These are phyloP conservation scores for Botrytis medusae DNA, from an alignment of 2,329 filamentous ascomycete genomes.

Conservation along the genomic window DNA sequence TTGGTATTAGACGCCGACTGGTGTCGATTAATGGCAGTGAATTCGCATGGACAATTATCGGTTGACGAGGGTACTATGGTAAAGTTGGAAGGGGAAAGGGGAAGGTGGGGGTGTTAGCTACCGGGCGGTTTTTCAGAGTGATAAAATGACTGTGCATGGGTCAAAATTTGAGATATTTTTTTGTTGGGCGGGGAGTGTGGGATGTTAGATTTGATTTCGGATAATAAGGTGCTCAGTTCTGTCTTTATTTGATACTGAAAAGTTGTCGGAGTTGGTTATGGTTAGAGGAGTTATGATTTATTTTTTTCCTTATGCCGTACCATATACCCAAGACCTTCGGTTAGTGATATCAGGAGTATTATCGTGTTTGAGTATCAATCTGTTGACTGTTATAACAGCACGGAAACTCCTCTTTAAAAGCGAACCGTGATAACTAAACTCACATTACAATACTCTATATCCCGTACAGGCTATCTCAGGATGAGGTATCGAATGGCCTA, in stretches of 20 bases:
- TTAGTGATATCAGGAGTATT: background rate
- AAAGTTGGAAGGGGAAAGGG: background rate
- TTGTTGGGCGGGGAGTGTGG: background rate
- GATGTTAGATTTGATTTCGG: background rate
- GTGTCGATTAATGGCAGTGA: background rate
- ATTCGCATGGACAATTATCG: background rate
- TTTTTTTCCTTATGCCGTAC: background rate
- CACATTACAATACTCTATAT: background rate
- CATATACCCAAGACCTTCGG: background rate
- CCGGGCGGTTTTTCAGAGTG: background rate
- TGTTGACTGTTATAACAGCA: background rate
- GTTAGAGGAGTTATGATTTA: background rate
- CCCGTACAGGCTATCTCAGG: background rate
- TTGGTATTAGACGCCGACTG: background rate
- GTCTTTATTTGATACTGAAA: background rate
- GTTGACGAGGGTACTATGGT: background rate
- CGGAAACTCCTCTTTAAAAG: background rate
- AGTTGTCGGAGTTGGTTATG: background rate
- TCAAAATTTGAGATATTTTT: background rate
- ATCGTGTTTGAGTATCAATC: background rate
- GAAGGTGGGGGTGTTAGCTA: background rate
- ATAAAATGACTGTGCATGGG: background rate
- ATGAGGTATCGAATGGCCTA: background rate
- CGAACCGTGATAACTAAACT: background rate
- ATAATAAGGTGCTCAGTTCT: background rate